Evolutionary conservation across 192 early-diverging fungal species (phyloP).

Genomic region (Backusella macrospora): DNA sequence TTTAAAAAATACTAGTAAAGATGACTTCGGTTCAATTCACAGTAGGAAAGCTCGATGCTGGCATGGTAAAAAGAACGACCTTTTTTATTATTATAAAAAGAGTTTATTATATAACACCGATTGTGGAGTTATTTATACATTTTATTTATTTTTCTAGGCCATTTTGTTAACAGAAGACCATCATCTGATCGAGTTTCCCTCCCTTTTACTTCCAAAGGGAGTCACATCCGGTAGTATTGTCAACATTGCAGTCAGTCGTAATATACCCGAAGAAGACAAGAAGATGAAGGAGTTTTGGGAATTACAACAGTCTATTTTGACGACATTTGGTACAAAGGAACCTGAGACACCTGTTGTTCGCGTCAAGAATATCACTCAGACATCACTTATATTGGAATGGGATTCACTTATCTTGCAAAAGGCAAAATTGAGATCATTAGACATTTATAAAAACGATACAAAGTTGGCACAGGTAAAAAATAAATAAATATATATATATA

Average conservation of each 20-base stretch:
- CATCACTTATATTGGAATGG: slow-evolving; percentile 91
- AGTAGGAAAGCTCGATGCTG: slow-evolving; percentile 93
- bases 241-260: slow-evolving; percentile 93
- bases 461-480: slow-evolving; percentile 73
- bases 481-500: too few species aligned
- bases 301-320: slow-evolving; percentile 85
- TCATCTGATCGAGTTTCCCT: slow-evolving; percentile 98
- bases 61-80: slow-evolving; percentile 62
- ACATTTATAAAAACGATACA: slow-evolving; percentile 89
- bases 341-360: slow-evolving; percentile 82
- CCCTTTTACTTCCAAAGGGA: slow-evolving; percentile 91
- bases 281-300: slow-evolving; percentile 82
- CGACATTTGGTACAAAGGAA: slow-evolving; percentile 72
- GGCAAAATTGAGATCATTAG: slow-evolving; percentile 82
- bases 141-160: slow-evolving; percentile 44
- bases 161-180: slow-evolving; percentile 96
- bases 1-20: slow-evolving; percentile 7
- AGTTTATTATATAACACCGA: not conserved
- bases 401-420: slow-evolving; percentile 82
- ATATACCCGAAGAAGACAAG: slow-evolving; percentile 81
- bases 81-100: not conserved
- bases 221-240: slow-evolving; percentile 94
- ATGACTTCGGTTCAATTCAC: slow-evolving; percentile 76
- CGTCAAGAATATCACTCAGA: slow-evolving; percentile 80
- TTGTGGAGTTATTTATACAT: too few species aligned